These are phyloP conservation scores for Scedosporium apiospermum DNA, from an alignment of 2,329 filamentous ascomycete species.

Conservation along the genomic window DNA sequence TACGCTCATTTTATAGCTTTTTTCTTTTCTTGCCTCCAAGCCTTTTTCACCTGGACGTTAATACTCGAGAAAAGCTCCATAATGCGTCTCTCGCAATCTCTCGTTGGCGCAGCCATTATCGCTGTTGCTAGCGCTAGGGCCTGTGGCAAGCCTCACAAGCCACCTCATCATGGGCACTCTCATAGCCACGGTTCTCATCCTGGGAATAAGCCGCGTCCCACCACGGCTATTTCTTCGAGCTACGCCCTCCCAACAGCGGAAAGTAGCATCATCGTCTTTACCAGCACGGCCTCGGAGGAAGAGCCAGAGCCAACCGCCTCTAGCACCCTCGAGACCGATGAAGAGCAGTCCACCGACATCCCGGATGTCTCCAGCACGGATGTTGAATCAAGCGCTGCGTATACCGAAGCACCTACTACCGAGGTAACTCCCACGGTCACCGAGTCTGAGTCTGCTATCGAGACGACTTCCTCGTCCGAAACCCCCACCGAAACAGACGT, in stretches of 20 bases:
- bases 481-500: background rate
- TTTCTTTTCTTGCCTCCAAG: background rate
- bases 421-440: background rate
- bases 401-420: background rate
- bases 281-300: background rate
- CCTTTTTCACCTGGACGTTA: background rate
- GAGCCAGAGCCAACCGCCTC: background rate
- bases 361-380: background rate
- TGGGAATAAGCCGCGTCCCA: background rate
- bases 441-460: background rate
- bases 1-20: background rate
- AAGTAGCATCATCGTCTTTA: background rate
- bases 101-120: background rate
- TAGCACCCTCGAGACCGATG: background rate
- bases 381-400: background rate
- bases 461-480: background rate
- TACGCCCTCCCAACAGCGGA: background rate
- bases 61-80: background rate
- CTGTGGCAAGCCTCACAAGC: background rate
- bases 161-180: background rate
- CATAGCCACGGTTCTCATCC: background rate
- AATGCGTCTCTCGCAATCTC: background rate
- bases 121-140: background rate
- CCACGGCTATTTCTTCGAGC: background rate
- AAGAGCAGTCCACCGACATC: background rate